A percentile compares a stretch with the other conserved stretches of the same genome.
These are phyloP conservation scores for Hyphopichia homilentoma DNA, from an alignment of 805 yeast genomes.

Conservation along the genomic window DNA sequence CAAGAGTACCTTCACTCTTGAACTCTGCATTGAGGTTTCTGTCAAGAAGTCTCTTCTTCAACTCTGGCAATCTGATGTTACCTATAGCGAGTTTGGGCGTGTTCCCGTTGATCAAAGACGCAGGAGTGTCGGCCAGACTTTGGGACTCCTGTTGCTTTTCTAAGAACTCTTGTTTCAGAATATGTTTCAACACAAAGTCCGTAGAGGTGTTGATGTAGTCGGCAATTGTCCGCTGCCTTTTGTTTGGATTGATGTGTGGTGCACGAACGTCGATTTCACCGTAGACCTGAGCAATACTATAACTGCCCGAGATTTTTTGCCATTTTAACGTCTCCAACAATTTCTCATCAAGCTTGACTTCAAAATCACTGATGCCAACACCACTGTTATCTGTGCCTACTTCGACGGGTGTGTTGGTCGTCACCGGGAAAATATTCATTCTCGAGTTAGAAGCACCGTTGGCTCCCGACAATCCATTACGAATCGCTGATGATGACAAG, in stretches of 20 bases:
- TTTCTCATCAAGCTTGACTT: constrained; percentile 64
- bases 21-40: constrained; percentile 76
- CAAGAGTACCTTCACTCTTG: constrained; percentile 88
- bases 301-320: constrained; percentile 82
- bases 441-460: constrained; percentile 11
- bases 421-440: constrained; percentile 28
- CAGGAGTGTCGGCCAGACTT: constrained; percentile 3
- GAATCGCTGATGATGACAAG: constrained; percentile 26
- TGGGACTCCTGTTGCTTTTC: constrained; percentile 9
- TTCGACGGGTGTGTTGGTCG: constrained; percentile 37
- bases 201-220: constrained; percentile 30
- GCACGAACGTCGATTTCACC: constrained; percentile 54
- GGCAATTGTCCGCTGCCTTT: constrained; percentile 14
- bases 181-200: constrained; percentile 26
- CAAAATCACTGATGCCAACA: constrained; percentile 40
- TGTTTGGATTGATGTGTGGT: constrained; percentile 11
- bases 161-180: constrained; percentile 12
- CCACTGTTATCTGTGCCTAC: constrained; percentile 47
- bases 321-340: constrained; percentile 63
- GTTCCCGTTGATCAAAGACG: constrained; percentile 3
- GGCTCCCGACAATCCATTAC: constrained; percentile 22
- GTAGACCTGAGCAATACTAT: constrained; percentile 73
- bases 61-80: constrained; percentile 77
- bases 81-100: constrained; percentile 69
- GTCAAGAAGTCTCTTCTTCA: constrained; percentile 58